Base-by-base conservation (phyloP, 306 rosid species). In the Inga leiocalycina region DNA sequence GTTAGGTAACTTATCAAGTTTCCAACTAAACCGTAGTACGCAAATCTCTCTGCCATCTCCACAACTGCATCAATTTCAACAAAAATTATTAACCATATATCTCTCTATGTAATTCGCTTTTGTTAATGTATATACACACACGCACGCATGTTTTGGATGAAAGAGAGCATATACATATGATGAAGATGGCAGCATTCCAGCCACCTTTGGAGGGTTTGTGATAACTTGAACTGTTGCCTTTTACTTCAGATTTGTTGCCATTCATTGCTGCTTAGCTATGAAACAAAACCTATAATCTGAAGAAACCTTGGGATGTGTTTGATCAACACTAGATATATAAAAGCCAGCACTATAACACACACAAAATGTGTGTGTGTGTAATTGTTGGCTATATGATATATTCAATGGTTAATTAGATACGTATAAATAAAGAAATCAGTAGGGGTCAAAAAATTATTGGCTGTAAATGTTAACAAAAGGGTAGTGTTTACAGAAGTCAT, bases 111-210 rank as follows among this genome's bases (percentile, higher is more conserved):
- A 52, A 52, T 52, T 52, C 57, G 16, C n/a, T 52, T 52, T 52
- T 17, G 57, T 52, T 52, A 16, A 4, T 4, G 35, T 27, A 27
- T 27, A 27, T 27, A 46, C 51, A 12, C 52, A 49, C 16, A 12
- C 54, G 5, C 16, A 39, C 54, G 3, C 52, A 9, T 13, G 16
- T 49, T 49, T 49, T 49, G 54, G 54, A 49, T 49, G 24, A 54
- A 54, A 59, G 66, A 59, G 30, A 57, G 64, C 4, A 57, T 57
- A 20, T 54, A 62, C 68, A 62, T 62, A 62, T 62, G 68, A 61
- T 61, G 68, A 61, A 61, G 68, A 64, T 64, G 69, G 69, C 69
- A 27, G 69, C 39, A 64, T 64, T 64, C 69, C 69, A 64, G 69
- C 69, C 69, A 64, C 69, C 69, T 64, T 64, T 64, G 22, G 46